Base-by-base conservation (phyloP, 441 rosid genomes). In the Geranium incanum region DNA sequence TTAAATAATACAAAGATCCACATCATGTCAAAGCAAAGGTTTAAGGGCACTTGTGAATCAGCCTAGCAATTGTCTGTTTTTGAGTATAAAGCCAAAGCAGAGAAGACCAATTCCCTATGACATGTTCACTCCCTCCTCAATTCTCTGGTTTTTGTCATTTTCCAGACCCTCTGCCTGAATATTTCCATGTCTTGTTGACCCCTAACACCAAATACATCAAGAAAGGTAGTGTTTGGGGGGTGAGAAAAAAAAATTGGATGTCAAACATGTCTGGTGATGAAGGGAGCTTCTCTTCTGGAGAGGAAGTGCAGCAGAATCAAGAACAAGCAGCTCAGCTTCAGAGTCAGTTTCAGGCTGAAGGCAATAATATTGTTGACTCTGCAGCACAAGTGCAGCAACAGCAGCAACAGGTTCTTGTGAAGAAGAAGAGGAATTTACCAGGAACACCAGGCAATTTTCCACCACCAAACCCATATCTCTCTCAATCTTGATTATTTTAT, bases 241-340 rank as follows among this genome's bases (percentile, higher is more conserved):
- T 9, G 5, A 13, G 66, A 68, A 68, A 12, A 71, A 28, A 28
- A 1, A 28, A 28, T 28, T 28, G 33, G 33, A 84, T 87, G 95
- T 86, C 90, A 64, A 86, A 89, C 72, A 80, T 86, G 78, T 76
- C 85, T 71, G 88, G 86, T 41, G 88, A 83, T 66, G 95, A 84
- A 66, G 88, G 90, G 37, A 89, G 89, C 81, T 81, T 86, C 84
- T 86, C 91, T 76, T 87, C 95, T 39, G 89, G 85, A 62, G 89
- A 85, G 70, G 85, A 83, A 79, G 85, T 78, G 55, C 87, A 81
- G 19, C 87, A 80, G 69, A 80, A 75, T 69, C 83, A 75, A 60
- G 80, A 80, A 23, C 76, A 71, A 50, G 21, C 15, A 55, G 76
- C 71, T 72, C 85, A 0, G 68, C 68, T 60, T 71, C 82, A 0